Evolutionary conservation across 768 basidiomycete genomes (phyloP), one percentile per base, ranked within the genome.

Genomic region (Leccinum subtestaceum): DNA sequence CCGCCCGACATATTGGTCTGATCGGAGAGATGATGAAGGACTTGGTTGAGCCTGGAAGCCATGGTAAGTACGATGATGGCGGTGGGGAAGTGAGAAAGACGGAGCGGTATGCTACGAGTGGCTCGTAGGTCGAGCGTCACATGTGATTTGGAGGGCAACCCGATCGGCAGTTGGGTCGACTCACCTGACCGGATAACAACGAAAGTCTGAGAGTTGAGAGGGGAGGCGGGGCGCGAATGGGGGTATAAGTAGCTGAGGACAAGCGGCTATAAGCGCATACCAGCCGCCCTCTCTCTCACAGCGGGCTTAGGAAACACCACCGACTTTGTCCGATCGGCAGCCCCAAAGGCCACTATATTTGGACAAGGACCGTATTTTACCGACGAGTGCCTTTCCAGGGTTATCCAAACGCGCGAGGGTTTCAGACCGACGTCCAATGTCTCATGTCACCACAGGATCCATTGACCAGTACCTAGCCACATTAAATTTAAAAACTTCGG

Each of bases 41-140:
- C 63, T 70, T 88, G 87, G 58, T 81, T 77, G 36, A 89, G 73
- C 75, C 89, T 87, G 70, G 70, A 68, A 31, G 81, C 72, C 86
- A 86, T 87, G 64, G 52, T 66, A 46, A 61, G 60, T 49, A 62
- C 21, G 23, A 49, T 15, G 29, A 49, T 15, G 29, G 17, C 2
- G 17, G 19, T 53, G 21, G 25, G 27, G 32, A 8, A 11, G 12
- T 23, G 27, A 25, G 27, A 34, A 25, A 38, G 17, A 25, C 5
- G 19, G 15, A 47, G 25, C 17, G 40, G 23, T 34, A 47, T 45
- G 43, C 43, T 19, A 19, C 40, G 11, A 45, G 11, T 32, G 11
- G 43, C 43, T 19, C 43, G 43, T 45, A 45, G 40, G 38, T n/a
- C n/a, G 38, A n/a, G 4, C n/a, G 54, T 32, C 38, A 34, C 67